Percentiles rank a stretch among this genome's conserved stretches.
These are phyloP conservation scores for Aotearoamyces nothofagi DNA, from an alignment of 2,329 filamentous ascomycete genomes.

Conservation along the genomic window DNA sequence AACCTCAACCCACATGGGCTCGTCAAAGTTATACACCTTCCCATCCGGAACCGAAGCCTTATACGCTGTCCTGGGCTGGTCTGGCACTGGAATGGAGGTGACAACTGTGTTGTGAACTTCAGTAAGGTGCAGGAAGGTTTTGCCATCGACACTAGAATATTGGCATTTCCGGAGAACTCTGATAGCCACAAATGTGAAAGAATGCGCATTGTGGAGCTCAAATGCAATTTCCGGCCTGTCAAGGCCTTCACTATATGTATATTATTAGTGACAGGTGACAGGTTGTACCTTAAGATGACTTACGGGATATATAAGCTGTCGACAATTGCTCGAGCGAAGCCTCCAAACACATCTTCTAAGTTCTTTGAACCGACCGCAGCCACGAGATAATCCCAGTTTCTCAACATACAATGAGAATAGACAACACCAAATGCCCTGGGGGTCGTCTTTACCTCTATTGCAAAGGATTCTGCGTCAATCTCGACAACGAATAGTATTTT, in stretches of 20 bases:
- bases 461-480: slow-evolving; percentile 16
- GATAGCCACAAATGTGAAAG: slow-evolving; percentile 2
- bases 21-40: neutral
- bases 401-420: slow-evolving; percentile 15
- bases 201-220: slow-evolving; percentile 2
- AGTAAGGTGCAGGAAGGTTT: slow-evolving; percentile 1
- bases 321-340: slow-evolving; percentile 8
- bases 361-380: slow-evolving; percentile 8
- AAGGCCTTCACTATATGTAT: slow-evolving; percentile 2
- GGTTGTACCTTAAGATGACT: slow-evolving; percentile 4
- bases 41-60: neutral
- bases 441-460: slow-evolving; percentile 5
- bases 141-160: neutral
- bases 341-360: slow-evolving; percentile 7
- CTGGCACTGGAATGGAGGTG: neutral
- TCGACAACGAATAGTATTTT: slow-evolving; percentile 10
- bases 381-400: slow-evolving; percentile 17
- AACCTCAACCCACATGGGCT: slow-evolving; percentile 10
- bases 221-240: slow-evolving; percentile 3
- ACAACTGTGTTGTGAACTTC: slow-evolving; percentile 1
- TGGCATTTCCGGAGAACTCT: slow-evolving; percentile 1
- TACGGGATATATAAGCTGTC: slow-evolving; percentile 14
- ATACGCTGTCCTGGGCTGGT: neutral
- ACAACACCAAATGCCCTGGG: slow-evolving; percentile 9
- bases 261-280: slow-evolving; percentile 1